Base-by-base conservation (phyloP, 352 stramenopile species). In the Blastocystis sp. region DNA sequence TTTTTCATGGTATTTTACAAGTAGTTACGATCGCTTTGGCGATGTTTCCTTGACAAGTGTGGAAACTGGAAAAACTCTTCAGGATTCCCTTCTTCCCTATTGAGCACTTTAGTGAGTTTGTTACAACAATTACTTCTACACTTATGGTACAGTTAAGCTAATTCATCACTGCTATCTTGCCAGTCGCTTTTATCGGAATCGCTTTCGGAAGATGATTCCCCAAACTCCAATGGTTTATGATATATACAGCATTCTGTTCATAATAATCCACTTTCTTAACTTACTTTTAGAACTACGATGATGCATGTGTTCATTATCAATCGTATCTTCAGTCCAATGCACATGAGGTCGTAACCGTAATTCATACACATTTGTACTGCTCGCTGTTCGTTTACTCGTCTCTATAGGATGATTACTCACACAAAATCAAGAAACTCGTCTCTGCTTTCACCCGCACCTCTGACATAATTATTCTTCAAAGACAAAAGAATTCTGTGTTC, bases 231-330 rank as follows among this genome's bases (percentile, higher is more conserved):
- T 87, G 94, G 95, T 91, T 97, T 97, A 92, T 97, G 94, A 90
- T 96, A 97, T 57, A 97, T 94, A 90, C 94, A 97, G 91, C 94
- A 97, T 37, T 84, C 73, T 84, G 68, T 30, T 4, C 19, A 60
- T 27, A n/a, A 66, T 9, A 0, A 24, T 3, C 35, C 0, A 22
- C 3, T 42, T 11, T 54, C 22, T 27, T 37, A 6, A 5, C 1
- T 3, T 44, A 89, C 94, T 95, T 75, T 97, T 97, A 53, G 93
- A 96, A 42, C 94, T 95, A 89, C 94, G 96, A 90, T 94, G 93
- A 53, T 94, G 93, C 57, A 96, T 93, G 84, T 96, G 93, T 87
- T 97, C 95, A 91, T 97, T 97, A 90, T 97, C 94, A 57, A 97
- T 92, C 15, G 95, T 93, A 76, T 93, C 94, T 11, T 95, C 94